Percentiles rank a stretch among this genome's conserved stretches.
phyloP scores from a whole-genome alignment of 1,284 basidiomycete species.

The Somion occarium region DNA sequence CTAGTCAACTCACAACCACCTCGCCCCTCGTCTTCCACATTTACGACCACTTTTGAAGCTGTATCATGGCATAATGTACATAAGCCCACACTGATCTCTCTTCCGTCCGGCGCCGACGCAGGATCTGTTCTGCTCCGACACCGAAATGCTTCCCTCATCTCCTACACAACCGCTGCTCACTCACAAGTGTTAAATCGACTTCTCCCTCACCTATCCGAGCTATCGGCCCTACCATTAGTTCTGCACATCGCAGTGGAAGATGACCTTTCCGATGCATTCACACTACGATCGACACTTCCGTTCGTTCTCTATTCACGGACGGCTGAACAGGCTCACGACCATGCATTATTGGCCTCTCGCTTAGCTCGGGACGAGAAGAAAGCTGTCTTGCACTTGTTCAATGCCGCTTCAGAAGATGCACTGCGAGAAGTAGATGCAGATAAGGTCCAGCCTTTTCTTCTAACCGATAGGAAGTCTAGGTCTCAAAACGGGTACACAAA shows the following conservation, averaged over 20 bases:
- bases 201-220: slow-evolving; percentile 52
- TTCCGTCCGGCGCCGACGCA: slow-evolving; percentile 59
- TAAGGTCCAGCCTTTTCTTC: slow-evolving; percentile 53
- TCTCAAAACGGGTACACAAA: slow-evolving; percentile 2
- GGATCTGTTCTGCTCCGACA: slow-evolving; percentile 47
- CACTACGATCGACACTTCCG: slow-evolving; percentile 52
- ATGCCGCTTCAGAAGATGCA: slow-evolving; percentile 27
- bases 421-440: slow-evolving; percentile 56
- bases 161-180: slow-evolving; percentile 44
- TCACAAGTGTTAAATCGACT: slow-evolving; percentile 46
- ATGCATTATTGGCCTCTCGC: slow-evolving; percentile 66
- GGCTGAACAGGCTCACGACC: slow-evolving; percentile 66
- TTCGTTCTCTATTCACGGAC: slow-evolving; percentile 62
- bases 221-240: slow-evolving; percentile 50
- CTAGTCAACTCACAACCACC: slow-evolving; percentile 53
- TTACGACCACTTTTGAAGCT: slow-evolving; percentile 21
- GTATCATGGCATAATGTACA: slow-evolving; percentile 7
- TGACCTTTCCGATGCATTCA: slow-evolving; percentile 55
- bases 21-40: slow-evolving; percentile 30
- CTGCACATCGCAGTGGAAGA: slow-evolving; percentile 51
- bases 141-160: slow-evolving; percentile 37
- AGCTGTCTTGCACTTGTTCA: slow-evolving; percentile 81
- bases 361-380: slow-evolving; percentile 56
- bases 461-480: slow-evolving; percentile 32
- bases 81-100: slow-evolving; percentile 26